Conservation (phyloP, 345 rosid species). For the Eucalyptus regnans region DNA sequence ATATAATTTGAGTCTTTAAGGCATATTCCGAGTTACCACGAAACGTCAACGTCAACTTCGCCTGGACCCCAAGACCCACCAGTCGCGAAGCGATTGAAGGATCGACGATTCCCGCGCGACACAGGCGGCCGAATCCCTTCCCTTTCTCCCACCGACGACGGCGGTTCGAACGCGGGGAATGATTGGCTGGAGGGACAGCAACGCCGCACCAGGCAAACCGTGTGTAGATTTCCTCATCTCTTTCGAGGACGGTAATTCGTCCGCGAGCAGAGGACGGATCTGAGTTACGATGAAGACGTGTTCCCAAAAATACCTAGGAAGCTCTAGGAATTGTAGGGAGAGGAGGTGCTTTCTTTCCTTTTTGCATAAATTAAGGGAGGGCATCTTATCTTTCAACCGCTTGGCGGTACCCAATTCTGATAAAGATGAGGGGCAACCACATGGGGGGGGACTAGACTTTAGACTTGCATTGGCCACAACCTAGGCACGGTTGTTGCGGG, state of each 20-base stretch:
- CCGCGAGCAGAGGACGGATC: not conserved
- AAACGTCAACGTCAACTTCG: not conserved
- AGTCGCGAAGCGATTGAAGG: not conserved
- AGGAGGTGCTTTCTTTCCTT: not conserved
- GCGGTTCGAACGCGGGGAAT: not conserved
- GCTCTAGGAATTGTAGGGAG: not conserved
- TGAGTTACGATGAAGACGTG: not conserved
- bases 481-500: not conserved
- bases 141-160: not conserved
- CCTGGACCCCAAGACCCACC: not conserved
- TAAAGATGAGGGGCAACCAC: not conserved
- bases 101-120: not conserved
- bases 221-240: rapidly evolving
- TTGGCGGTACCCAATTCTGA: not conserved
- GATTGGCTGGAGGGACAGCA: not conserved
- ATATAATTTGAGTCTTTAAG: not conserved
- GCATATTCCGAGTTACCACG: not conserved
- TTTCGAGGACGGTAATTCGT: not conserved
- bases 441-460: not conserved
- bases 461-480: not conserved
- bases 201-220: not conserved
- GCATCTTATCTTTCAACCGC: not conserved
- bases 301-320: not conserved
- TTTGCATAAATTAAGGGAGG: not conserved
- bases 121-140: not conserved